Evolutionary conservation across 495 filamentous ascomycete genomes (phyloP), one percentile per base, ranked within the genome.

Genomic region (Apodospora peruviana): DNA sequence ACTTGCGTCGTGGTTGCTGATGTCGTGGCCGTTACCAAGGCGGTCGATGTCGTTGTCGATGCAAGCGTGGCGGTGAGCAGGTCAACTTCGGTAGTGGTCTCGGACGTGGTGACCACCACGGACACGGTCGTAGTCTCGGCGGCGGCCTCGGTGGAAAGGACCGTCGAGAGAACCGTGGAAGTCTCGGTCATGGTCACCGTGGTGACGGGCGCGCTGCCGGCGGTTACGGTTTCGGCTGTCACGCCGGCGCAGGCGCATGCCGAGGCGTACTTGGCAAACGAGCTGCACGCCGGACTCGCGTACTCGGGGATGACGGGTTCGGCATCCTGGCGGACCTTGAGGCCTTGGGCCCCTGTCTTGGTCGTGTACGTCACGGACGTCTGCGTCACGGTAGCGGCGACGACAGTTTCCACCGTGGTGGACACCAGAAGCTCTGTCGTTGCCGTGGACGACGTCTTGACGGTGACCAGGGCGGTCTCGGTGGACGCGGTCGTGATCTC

Each of bases 211-310:
- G 43, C 27, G 2, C 8, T 18, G 14, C 27, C 36, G 21, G 29
- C 44, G 4, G 50, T 53, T 44, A 53, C 9, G 27, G 50, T 53
- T 9, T 27, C 18, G 34, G 51, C 19, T 19, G 19, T 24, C 5
- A 43, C 50, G 7, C 50, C 50, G 37, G 24, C 50, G 41, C 54
- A 57, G 1, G 29, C 25, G 50, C 54, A 57, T 1, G 50, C 54
- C 34, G 42, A 47, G 17, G 20, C 42, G 50, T 57, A 57, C 40
- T 52, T 53, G n/a, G 27, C 40, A n/a, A 38, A 57, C 5, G 44
- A 48, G 22, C 32, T 34, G 45, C 54, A 57, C 35, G 35, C 50
- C 40, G 19, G 38, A 17, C 35, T 16, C 11, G 53, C 53, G 17
- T 57, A 57, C 8, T 14, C 35, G 8, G 54, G 54, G 24, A 48